These are phyloP conservation scores for Edaphochlamys debaryana DNA, from an alignment of 139 green algal species.

Conservation along the genomic window DNA sequence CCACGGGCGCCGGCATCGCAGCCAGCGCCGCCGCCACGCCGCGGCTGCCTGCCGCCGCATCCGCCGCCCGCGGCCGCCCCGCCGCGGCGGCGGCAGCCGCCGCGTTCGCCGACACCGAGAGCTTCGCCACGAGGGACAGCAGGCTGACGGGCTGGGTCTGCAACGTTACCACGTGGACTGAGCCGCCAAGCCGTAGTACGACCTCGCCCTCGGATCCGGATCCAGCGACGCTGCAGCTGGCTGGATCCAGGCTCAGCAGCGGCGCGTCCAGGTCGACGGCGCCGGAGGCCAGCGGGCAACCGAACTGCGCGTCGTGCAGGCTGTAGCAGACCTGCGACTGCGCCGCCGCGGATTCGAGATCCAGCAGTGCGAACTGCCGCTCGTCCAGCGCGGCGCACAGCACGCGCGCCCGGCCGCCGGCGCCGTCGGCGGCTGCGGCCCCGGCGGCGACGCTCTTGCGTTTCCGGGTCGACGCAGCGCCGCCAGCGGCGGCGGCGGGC, in stretches of 20 bases:
- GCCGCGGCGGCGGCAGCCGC: background rate
- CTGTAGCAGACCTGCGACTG: slow-evolving; percentile 34
- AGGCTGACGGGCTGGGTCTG: slow-evolving; percentile 25
- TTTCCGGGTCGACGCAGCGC: background rate
- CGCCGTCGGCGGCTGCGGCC: background rate
- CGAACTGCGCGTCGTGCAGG: slow-evolving; percentile 46
- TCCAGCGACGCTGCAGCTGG: background rate
- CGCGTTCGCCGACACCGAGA: slow-evolving; percentile 25
- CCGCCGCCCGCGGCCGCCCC: background rate
- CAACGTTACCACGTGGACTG: slow-evolving; percentile 10
- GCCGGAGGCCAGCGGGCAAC: slow-evolving; percentile 32
- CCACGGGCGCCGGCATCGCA: background rate
- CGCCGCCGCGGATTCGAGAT: slow-evolving; percentile 8
- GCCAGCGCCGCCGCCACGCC: slow-evolving; percentile 6
- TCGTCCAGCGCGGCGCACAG: slow-evolving; percentile 47
- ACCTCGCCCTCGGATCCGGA: too few species aligned
- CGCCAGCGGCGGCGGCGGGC: background rate
- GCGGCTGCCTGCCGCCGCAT: background rate
- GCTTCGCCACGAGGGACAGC: slow-evolving; percentile 34
- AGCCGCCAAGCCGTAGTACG: slow-evolving; percentile 17
- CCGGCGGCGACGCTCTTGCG: slow-evolving; percentile 14
- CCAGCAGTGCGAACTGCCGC: slow-evolving; percentile 29
- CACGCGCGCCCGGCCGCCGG: background rate
- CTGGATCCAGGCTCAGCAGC: background rate
- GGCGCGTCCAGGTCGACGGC: slow-evolving; percentile 25